Evolutionary conservation across 1,284 basidiomycete genomes (phyloP), one percentile per base, ranked within the genome.

Genomic region (Moniliella sp.): DNA sequence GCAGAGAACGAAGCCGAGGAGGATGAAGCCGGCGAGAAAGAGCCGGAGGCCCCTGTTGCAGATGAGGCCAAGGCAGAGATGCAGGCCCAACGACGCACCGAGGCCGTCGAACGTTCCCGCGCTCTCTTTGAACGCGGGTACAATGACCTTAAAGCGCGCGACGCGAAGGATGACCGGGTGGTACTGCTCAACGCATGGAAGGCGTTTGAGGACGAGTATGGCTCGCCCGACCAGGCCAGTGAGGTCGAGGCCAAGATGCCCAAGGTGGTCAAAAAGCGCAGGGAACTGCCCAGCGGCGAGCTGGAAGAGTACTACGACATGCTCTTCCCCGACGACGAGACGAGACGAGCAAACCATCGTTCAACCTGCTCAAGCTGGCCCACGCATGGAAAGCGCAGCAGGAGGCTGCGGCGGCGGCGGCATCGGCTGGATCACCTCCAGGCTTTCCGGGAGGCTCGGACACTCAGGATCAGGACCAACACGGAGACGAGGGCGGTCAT

Each of bases 131-230:
- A 80, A 45, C 67, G 78, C 15, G 83, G 73, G 0, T 93, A 91
- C 64, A 75, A 75, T 45, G 77, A 81, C 50, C 67, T 93, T 45
- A 81, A 80, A 60, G 64, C 57, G 27, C 76, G 75, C 46, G 72
- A 69, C 3, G 66, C 88, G 33, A 91, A 91, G 62, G 76, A 78
- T 50, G 82, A 93, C 76, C 79, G 84, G 34, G 79, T 83, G 26
- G 74, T 79, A 4, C 65, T 94, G 7, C 70, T 93, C 13, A 78
- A 86, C 57, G 75, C 80, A 1, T 94, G 86, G 86, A 88, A 86
- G 63, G 66, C 72, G 3, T 86, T 86, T 54, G 86, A 94, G 63
- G 30, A 19, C 11, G 39, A 38, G 4, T n/a, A 33, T 3, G 21
- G 21, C 21, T 23, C n/a, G 21, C 7, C 7, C 21, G 25, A 30